Evolutionary conservation across 2,329 filamentous ascomycete genomes (phyloP), one percentile per base, ranked within the genome.

Genomic region (Lasiodiplodia hormozganensis): DNA sequence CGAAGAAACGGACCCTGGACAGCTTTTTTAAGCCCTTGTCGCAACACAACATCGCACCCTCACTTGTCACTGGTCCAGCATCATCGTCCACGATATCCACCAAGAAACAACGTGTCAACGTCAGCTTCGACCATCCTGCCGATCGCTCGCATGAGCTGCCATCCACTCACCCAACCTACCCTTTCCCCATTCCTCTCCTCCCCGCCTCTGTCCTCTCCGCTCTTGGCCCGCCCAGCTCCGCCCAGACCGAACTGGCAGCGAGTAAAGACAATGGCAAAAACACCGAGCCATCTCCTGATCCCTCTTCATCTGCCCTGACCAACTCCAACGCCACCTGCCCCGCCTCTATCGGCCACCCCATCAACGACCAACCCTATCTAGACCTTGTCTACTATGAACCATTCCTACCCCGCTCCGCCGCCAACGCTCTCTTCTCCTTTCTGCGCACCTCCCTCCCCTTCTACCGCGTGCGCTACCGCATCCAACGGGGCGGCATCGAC

Each of bases 381-480:
- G 90, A 94, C 75, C 83, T 95, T 0, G 79, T 94, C 10, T 92
- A 92, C 78, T 94, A 90, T 76, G 85, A 92, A 73, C 91, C 92
- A 0, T 94, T 91, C 71, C 84, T 94, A 4, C 86, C 89, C 0
- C 80, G 82, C 2, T 77, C 84, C 14, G 82, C 87, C 12, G 83
- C 87, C 23, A 83, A 84, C 3, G 82, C 87, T 4, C 78, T 93
- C 0, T 95, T 94, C 77, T 81, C 88, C 16, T 93, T 93, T 74
- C 84, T 95, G 1, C 87, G 92, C 1, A 79, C 83, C n/a, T 85
- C 91, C 70, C 79, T 95, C 1, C 90, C 90, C 10, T 94, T 94
- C 79, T 93, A 94, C 74, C 86, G 90, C 65, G 91, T 94, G 4
- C 85, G 88, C 72, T 94, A 94, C 74, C 88, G 85, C 38, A 92